Base-by-base conservation (phyloP, 1,284 basidiomycete genomes). In the Phellinidium pouzarii region DNA sequence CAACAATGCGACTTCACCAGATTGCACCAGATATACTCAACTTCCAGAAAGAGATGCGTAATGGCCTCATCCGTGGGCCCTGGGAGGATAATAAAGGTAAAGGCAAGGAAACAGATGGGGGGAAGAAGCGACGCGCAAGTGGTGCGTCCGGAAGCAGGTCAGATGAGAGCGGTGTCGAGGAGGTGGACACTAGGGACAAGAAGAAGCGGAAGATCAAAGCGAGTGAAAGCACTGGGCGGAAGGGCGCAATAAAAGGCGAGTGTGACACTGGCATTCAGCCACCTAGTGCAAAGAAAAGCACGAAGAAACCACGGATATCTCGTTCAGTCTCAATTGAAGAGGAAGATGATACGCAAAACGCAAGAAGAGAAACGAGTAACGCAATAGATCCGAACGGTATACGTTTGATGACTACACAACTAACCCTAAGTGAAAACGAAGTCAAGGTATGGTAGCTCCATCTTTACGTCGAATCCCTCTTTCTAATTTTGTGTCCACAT, bases 21-120 rank as follows among this genome's bases (percentile, higher is more conserved):
- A 70, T 89, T 55, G 90, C 91, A 80, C 84, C 87, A 0, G 90
- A 93, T 60, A 72, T 89, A 8, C 60, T 80, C 43, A 76, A 70
- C 54, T 91, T 76, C 59, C 78, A 89, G 65, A 77, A 77, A 60
- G 80, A 90, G 67, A 72, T 76, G 67, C 78, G 77, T 59, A 60
- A 59, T 3, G 67, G 70, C n/a, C 49, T 59, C n/a, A 63, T 72
- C 40, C 64, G 63, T 20, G 58, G 55, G 7, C 57, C 54, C 7
- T 63, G 65, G 59, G 63, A 67, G 42, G 60, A 62, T 46, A 49
- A 56, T 48, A 48, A 19, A 17, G 52, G 34, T 37, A 58, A 57
- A 36, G 51, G 44, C 49, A 60, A 60, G 56, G 48, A 59, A 37
- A 57, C 23, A 12, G 20, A 29, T 1, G 37, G 22, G 6, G 37